phyloP scores from a whole-genome alignment of 164 flowering plant species.

The Aristolochia contorta region DNA sequence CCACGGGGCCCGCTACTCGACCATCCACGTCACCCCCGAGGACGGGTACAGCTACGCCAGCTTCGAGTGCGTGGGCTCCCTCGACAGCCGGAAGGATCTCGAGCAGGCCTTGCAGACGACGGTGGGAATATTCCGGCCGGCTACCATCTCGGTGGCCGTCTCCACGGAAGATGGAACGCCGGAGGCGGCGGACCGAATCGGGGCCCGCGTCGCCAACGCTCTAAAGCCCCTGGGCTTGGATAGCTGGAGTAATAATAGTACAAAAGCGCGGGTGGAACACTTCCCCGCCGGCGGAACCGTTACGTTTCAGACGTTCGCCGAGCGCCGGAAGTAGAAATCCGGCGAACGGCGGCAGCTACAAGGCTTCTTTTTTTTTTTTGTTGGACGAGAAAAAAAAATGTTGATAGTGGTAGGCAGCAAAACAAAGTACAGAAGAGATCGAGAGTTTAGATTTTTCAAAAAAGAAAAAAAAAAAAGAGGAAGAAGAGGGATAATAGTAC shows the following conservation, averaged over 20 bases:
- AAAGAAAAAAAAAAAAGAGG: background rate
- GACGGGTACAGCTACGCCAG: constrained; percentile 96
- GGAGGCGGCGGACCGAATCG: constrained; percentile 12
- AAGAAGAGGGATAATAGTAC: background rate
- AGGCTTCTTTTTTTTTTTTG: background rate
- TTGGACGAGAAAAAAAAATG: background rate
- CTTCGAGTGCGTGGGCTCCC: constrained; percentile 62
- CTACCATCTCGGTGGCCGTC: constrained; percentile 47
- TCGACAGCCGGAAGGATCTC: constrained; percentile 29
- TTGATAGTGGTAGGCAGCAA: too few relatives aligned
- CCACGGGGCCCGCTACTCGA: constrained; percentile 57
- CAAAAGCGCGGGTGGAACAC: constrained; percentile 40
- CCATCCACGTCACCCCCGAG: constrained; percentile 95
- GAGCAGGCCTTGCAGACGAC: constrained; percentile 38
- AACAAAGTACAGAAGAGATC: too few relatives aligned
- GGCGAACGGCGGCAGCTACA: background rate
- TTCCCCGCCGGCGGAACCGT: constrained; percentile 63
- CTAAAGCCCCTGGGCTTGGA: constrained; percentile 49
- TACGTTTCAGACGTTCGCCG: constrained; percentile 62
- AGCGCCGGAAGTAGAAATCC: constrained; percentile 36
- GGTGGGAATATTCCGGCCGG: constrained; percentile 68
- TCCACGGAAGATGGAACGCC: constrained; percentile 18
- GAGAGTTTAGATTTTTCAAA: background rate
- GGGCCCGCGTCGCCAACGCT: constrained; percentile 30
- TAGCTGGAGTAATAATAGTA: constrained; percentile 39